Base-by-base conservation (phyloP, 495 filamentous ascomycete species). In the Talaromyces trachyspermus region DNA sequence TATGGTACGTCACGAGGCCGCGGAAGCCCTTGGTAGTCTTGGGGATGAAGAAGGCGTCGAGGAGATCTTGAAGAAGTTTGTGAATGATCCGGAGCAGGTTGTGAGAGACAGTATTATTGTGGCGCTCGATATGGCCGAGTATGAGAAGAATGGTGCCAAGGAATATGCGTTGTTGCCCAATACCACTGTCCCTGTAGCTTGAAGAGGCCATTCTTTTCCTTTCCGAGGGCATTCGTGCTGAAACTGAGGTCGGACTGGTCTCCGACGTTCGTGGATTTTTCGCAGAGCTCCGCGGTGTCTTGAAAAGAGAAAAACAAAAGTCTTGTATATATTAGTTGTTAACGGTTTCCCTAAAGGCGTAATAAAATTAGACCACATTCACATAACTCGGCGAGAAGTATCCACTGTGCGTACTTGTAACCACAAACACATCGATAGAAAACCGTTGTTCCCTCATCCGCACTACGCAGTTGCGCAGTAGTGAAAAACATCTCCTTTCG, bases 1-100 rank as follows among this genome's bases (percentile, higher is more conserved):
- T 54, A 99, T 99, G 92, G 92, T 99, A 50, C 80, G 92, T 48
- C 92, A 99, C 61, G 92, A 99, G 63, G 92, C 92, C 37, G 92
- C 94, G 4, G 92, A 99, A 65, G 92, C 92, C 18, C 80, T 99
- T n/a, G 92, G 92, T 5, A 95, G 89, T 55, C 74, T 99, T 18
- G 92, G 91, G 14, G 89, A 92, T 19, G 88, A 94, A 57, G 86
- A 94, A 43, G 91, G 90, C 9, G 94, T 97, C 20, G 89, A 95
- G 57, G 83, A 86, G 43, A 84, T 80, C 3, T 59, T 99, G 64
- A 85, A 80, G 68, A 76, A 73, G 51, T 97, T 95, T 68, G 66
- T 95, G 41, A 74, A 95, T 54, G 94, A 97, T 63, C 79, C 84
- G 32, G 92, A 96, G 65, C 78, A 86, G 55, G 89, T 99, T 2